Base-by-base conservation (phyloP, 2,329 filamentous ascomycete species). In the Aureobasidium namibiae region DNA sequence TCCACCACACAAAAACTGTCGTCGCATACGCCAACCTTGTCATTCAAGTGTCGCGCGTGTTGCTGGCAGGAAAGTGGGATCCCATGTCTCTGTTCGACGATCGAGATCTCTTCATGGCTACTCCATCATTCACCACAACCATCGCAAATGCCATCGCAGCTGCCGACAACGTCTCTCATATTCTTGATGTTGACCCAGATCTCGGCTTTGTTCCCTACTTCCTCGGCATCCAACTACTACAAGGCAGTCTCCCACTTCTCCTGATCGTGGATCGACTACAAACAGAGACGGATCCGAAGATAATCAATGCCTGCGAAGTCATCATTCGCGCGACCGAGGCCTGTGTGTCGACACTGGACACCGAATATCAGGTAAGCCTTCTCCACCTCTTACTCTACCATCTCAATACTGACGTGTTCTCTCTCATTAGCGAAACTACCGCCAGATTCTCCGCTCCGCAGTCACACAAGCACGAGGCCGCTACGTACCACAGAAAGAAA, bases 51-150 rank as follows among this genome's bases (percentile, higher is more conserved):
- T 53, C 57, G 16, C 57, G 48, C 7, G 57, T 59, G 9, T 29
- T 59, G n/a, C 23, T 59, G 14, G 57, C 57, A 8, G 57, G 57
- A 13, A 59, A 59, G 23, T 59, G 57, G 57, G 57, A 59, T 38
- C 57, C 57, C 7, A 50, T 59, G 38, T 59, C 57, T 26, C 6
- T 59, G 4, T 59, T 59, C 26, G 57, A 59, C 38, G 57, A 59
- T 39, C 46, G 57, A n/a, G 57, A 59, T 34, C 38, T 59, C n/a
- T 59, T 59, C 46, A 59, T 59, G 57, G 48, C 57, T n/a, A 59
- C 57, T 7, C 46, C 57, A 29, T 59, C 57, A 10, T 59, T 59
- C 21, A 59, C 57, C 5, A 53, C 57, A 3, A 59, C 57, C 11
- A 59, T 59, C 10, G 57, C 57, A 4, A 59, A 59, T n/a, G 57